phyloP scores from a whole-genome alignment of 345 rosid species.

The Linum usitatissimum region DNA sequence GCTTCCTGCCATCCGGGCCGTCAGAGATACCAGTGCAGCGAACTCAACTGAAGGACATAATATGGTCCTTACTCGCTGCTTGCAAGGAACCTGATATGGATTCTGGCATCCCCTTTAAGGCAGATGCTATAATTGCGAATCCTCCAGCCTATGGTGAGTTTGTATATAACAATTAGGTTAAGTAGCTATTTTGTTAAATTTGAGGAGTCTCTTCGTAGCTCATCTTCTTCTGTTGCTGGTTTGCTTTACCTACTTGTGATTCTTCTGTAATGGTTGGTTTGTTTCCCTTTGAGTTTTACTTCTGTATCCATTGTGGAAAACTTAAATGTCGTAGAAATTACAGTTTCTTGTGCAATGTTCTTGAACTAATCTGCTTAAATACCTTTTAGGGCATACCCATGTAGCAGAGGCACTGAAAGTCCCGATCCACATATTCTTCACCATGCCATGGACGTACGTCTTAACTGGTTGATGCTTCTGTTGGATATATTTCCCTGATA shows the following conservation, averaged over 20 bases:
- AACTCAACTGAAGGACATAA: slow-evolving; percentile 77
- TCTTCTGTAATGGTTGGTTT: not conserved
- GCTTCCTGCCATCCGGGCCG: slow-evolving; percentile 95
- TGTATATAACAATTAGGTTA: not conserved
- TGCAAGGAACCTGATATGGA: slow-evolving; percentile 90
- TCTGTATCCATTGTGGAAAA: slow-evolving; percentile 1
- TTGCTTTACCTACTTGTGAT: not conserved
- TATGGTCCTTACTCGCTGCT: slow-evolving; percentile 80
- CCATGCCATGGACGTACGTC: slow-evolving; percentile 99
- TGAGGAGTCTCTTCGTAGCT: not conserved
- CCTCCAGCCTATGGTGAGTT: slow-evolving; percentile 92
- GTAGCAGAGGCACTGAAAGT: slow-evolving; percentile 89
- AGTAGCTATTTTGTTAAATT: no score
- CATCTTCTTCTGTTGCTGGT: not conserved
- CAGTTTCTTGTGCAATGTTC: slow-evolving; percentile 1
- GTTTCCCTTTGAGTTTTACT: not conserved
- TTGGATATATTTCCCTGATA: slow-evolving; percentile 13
- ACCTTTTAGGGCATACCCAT: slow-evolving; percentile 72
- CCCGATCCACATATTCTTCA: slow-evolving; percentile 94
- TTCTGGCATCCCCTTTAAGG: slow-evolving; percentile 69
- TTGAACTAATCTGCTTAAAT: slow-evolving; percentile 18
- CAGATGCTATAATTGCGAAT: slow-evolving; percentile 97
- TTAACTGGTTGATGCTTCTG: slow-evolving; percentile 39
- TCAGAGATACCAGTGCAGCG: slow-evolving; percentile 88
- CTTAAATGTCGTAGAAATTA: no score